Base-by-base conservation (phyloP, 2,329 filamentous ascomycete genomes). In the Coniochaeta ligniaria region DNA sequence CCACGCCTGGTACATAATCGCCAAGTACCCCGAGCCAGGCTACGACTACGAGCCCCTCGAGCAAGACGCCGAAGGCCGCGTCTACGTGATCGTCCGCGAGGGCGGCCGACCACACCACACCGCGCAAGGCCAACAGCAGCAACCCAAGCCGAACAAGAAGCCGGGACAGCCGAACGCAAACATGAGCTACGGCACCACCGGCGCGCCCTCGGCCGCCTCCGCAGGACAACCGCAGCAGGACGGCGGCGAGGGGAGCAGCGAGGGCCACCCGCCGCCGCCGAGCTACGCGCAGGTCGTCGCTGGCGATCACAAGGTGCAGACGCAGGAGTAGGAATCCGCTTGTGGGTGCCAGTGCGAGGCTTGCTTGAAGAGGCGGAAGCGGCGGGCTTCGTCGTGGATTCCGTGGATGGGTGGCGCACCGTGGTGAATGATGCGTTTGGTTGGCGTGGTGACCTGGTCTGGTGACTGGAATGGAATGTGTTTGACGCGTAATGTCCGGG, bases 1-100 rank as follows among this genome's bases (percentile, higher is more conserved):
- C 2, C 95, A 99, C 78, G 86, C 93, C 64, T 98, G 95, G 94
- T 99, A 98, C 82, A 96, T 98, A 75, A 97, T 99, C 76, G 85
- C 91, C 69, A 89, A 91, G 72, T 91, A 89, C 74, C 95, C 95
- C 61, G 94, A 97, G 63, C 67, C 83, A 45, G 81, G 87, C 61
- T 83, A 83, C 73, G 85, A 89, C 64, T 92, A 95, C 75, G 84
- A 91, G 58, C 73, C 90, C 24, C 28, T 58, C 45, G 76, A 83
- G 6, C 84, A 86, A 59, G 82, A 84, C 68, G 67, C 71, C 68
- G 81, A 83, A 66, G 79, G 82, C 66, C 82, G 80, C 63, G 86
- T 94, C 43, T 94, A 95, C 75, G 90, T 96, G 73, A 90, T 91
- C 71, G 89, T 92, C 61, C 82, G 84, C 73, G 77, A 67, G 74